Conservation (phyloP, 106 monocot genomes). For the Xerophyta viscosa region DNA sequence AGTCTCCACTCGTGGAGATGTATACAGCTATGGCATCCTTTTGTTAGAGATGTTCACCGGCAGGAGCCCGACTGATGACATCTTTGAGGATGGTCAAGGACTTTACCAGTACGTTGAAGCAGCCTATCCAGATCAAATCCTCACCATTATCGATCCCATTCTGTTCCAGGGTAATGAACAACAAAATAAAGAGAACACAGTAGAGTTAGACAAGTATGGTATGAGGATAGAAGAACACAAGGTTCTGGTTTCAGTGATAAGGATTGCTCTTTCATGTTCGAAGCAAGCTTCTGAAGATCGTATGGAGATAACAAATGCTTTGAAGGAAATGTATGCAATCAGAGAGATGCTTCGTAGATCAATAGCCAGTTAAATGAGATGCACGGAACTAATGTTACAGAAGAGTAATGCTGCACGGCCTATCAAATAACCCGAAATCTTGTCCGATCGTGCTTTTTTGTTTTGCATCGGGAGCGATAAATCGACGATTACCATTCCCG, state of each 20-base stretch:
- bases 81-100: slow-evolving; percentile 4
- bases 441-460: too few relatives aligned
- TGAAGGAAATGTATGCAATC: too few relatives aligned
- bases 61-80: slow-evolving; percentile 20
- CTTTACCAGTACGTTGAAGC: slow-evolving; percentile 12
- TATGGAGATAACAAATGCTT: slow-evolving; percentile 2
- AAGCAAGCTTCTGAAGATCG: neutral
- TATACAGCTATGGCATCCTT: slow-evolving; percentile 28
- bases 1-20: slow-evolving; percentile 19
- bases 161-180: neutral
- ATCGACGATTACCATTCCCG: too few relatives aligned
- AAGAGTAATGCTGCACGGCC: too few relatives aligned
- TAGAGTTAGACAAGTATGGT: neutral
- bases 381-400: too few relatives aligned
- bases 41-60: slow-evolving; percentile 30
- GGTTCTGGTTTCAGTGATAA: neutral
- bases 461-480: too few relatives aligned
- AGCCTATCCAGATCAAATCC: slow-evolving; percentile 8
- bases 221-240: neutral
- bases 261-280: slow-evolving; percentile 1
- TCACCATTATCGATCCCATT: slow-evolving; percentile 1
- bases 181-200: neutral
- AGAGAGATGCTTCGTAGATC: too few relatives aligned
- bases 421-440: too few relatives aligned
- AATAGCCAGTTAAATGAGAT: too few relatives aligned